A percentile compares a stretch with the other conserved stretches of the same genome.
These are phyloP conservation scores for Hypoxylon rubiginosum DNA, from an alignment of 2,329 filamentous ascomycete genomes.

Conservation along the genomic window DNA sequence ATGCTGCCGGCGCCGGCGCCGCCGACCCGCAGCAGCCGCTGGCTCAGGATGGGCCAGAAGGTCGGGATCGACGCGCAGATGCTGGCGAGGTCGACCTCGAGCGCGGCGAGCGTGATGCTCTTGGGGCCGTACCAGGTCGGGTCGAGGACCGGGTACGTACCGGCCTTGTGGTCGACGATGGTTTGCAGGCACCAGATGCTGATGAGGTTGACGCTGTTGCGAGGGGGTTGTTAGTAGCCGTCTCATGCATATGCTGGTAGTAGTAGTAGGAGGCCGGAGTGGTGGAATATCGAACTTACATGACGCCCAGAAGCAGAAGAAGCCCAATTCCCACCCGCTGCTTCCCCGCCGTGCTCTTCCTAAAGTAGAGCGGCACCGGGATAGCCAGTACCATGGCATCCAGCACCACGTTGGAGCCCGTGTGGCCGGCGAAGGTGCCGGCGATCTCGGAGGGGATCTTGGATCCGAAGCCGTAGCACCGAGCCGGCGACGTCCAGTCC, in stretches of 20 bases:
- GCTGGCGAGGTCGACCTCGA: conserved; percentile 53
- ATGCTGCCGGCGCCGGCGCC: conserved; percentile 52
- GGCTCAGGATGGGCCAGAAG: conserved; percentile 52
- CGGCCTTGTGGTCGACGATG: conserved; percentile 49
- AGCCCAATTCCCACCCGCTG: conserved; percentile 50
- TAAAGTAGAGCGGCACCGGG: conserved; percentile 49
- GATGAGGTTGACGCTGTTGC: conserved; percentile 50
- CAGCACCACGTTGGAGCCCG: conserved; percentile 50
- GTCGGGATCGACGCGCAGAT: conserved; percentile 53
- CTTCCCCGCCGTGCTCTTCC: conserved; percentile 46
- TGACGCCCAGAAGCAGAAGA: conserved; percentile 51
- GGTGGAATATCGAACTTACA: conserved; percentile 45
- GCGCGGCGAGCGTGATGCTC: conserved; percentile 51
- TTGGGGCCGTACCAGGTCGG: conserved; percentile 55
- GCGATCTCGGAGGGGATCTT: conserved; percentile 43
- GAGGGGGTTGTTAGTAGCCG: background rate
- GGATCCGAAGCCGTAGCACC: conserved; percentile 53
- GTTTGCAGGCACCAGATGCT: conserved; percentile 52
- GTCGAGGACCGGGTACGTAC: conserved; percentile 53
- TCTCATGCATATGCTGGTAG: too few species aligned
- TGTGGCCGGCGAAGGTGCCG: conserved; percentile 49
- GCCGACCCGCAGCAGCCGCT: conserved; percentile 46
- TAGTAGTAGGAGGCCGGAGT: background rate
- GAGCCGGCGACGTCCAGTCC: conserved; percentile 39
- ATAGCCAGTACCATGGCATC: conserved; percentile 53